phyloP scores from a whole-genome alignment of 1,139 yeast species.

The Candida pseudoviswanathii region DNA sequence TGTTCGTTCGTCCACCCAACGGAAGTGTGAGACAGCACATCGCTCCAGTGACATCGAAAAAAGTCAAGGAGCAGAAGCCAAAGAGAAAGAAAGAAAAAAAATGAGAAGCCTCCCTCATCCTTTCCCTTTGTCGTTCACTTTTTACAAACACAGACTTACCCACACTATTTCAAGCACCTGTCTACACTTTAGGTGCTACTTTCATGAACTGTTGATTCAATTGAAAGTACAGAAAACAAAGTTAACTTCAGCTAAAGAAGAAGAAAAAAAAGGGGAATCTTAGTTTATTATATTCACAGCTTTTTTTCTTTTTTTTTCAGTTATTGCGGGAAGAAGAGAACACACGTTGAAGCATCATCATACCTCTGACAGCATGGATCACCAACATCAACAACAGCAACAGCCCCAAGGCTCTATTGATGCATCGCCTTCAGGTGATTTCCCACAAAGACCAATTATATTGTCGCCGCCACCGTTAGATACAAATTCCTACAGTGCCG shows the following conservation, averaged over 20 bases:
- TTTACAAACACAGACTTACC: no score
- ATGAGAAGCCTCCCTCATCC: neutral
- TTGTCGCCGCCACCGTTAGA: slow-evolving; percentile 47
- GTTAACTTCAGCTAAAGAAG: neutral
- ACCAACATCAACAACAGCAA: neutral
- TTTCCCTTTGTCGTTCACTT: no score
- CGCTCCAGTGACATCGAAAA: neutral
- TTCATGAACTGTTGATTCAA: slow-evolving; percentile 1
- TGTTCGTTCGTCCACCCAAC: no score
- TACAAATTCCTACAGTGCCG: slow-evolving; percentile 10
- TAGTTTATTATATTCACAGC: neutral
- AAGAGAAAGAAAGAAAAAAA: neutral
- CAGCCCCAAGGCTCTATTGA: neutral
- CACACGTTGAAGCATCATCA: neutral
- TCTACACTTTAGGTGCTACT: neutral
- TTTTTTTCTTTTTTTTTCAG: neutral
- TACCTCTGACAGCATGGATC: slow-evolving; percentile 5
- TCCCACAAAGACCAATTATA: slow-evolving; percentile 36
- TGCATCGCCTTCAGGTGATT: slow-evolving; percentile 11
- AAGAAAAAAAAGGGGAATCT: neutral
- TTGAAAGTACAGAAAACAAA: neutral
- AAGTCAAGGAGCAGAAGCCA: neutral
- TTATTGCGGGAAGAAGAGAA: slow-evolving; percentile 1
- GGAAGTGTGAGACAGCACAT: neutral
- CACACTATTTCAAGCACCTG: neutral